Percentiles rank a stretch among this genome's conserved stretches.
Conservation (phyloP, 805 yeast genomes). For the Monosporozyma yasuniensis region DNA sequence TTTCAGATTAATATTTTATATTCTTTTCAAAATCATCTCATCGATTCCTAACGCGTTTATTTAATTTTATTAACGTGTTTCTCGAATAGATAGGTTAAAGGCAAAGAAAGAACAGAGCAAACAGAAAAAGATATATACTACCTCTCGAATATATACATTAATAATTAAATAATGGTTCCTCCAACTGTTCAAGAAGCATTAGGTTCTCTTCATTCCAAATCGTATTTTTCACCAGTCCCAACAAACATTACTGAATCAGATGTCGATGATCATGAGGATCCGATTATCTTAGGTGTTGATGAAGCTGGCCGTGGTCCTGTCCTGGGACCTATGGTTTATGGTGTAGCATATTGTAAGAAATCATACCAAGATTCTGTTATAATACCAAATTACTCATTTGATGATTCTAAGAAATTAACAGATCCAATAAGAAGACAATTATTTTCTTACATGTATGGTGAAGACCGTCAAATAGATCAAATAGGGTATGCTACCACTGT, state of each 20-base stretch:
- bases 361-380: conserved; percentile 37
- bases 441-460: conserved; percentile 49
- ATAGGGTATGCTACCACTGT: conserved; percentile 86
- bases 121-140: background rate
- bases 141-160: too few relatives aligned
- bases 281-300: conserved; percentile 74
- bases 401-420: conserved; percentile 83
- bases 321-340: conserved; percentile 96
- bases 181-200: conserved; percentile 24
- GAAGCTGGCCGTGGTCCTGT: conserved; percentile 99
- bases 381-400: conserved; percentile 66
- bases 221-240: conserved; percentile 47
- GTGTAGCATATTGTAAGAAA: conserved; percentile 66
- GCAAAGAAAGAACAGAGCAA: background rate
- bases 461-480: conserved; percentile 39
- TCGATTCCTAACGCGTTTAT: conserved; percentile 1
- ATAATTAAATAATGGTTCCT: conserved; percentile 13
- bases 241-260: background rate
- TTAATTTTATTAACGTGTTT: background rate
- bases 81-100: background rate
- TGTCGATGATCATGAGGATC: conserved; percentile 15
- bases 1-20: background rate
- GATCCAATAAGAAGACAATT: conserved; percentile 59
- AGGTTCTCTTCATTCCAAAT: conserved; percentile 31
- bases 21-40: background rate